Percentiles rank a stretch among this genome's conserved stretches.
Conservation (phyloP, 148 eudicot species). For the Heliosperma pusillum region DNA sequence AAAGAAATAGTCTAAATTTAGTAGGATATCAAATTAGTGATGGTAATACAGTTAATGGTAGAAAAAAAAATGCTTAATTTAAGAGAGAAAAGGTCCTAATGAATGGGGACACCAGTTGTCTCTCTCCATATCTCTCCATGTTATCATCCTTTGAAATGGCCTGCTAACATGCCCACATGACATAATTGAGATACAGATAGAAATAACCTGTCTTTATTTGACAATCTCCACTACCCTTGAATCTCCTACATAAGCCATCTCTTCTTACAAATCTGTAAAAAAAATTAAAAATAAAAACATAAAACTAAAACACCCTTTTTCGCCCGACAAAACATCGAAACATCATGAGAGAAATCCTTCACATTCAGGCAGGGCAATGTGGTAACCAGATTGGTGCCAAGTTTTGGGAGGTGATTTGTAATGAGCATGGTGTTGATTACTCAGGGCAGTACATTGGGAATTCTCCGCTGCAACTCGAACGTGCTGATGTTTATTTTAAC, state of each 20-base stretch:
- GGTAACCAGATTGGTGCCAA: conserved; percentile 51
- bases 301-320: neutral
- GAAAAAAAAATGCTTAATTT: neutral
- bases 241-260: neutral
- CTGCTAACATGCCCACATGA: conserved; percentile 46
- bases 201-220: conserved; percentile 11
- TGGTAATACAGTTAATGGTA: neutral
- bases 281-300: no score
- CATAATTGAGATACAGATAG: conserved; percentile 22
- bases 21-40: neutral
- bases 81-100: neutral
- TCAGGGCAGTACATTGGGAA: conserved; percentile 42
- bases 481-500: conserved; percentile 44
- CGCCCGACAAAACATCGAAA: neutral
- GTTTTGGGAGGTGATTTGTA: conserved; percentile 50
- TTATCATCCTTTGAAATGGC: conserved; percentile 32
- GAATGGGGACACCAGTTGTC: conserved; percentile 26
- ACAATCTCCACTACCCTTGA: neutral
- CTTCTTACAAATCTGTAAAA: neutral
- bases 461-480: conserved; percentile 36
- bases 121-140: conserved; percentile 27
- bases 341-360: conserved; percentile 42
- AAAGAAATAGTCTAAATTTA: neutral
- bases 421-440: conserved; percentile 45
- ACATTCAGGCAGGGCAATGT: conserved; percentile 47